Conservation (phyloP, 1,284 basidiomycete genomes). For the Ceratobasidium sp. region DNA sequence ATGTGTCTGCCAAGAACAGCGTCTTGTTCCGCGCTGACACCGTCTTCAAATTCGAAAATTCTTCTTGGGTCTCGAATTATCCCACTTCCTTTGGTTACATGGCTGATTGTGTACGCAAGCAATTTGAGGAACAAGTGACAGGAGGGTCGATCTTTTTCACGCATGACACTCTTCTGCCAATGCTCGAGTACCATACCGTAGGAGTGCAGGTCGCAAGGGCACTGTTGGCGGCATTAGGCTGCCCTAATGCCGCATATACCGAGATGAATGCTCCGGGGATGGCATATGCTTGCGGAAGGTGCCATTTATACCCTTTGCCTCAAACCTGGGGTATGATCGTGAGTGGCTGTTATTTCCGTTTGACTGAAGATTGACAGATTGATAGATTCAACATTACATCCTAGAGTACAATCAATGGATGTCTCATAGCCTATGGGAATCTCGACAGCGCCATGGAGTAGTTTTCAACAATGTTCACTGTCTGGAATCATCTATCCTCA, state of each 20-base stretch:
- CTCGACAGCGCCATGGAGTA: neutral
- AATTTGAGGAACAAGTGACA: neutral
- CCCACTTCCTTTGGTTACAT: constrained; percentile 5
- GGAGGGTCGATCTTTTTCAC: neutral
- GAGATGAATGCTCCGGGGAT: constrained; percentile 31
- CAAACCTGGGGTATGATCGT: constrained; percentile 29
- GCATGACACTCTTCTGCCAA: neutral
- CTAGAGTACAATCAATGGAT: constrained; percentile 12
- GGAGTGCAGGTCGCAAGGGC: constrained; percentile 14
- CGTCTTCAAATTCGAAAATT: constrained; percentile 34
- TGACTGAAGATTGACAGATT: neutral
- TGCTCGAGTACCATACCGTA: constrained; percentile 6
- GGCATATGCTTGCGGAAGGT: constrained; percentile 25
- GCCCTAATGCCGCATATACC: constrained; percentile 22
- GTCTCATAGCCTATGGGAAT: neutral
- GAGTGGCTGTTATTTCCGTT: neutral
- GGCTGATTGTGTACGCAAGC: neutral
- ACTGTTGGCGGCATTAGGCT: constrained; percentile 15
- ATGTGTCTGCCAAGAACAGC: constrained; percentile 21
- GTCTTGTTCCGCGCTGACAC: constrained; percentile 33
- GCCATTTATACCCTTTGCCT: neutral
- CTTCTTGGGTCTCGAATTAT: neutral
- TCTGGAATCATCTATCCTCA: neutral
- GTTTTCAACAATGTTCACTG: constrained; percentile 25
- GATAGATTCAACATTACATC: constrained; percentile 26